Percentiles rank a stretch among this genome's conserved stretches.
phyloP scores from a whole-genome alignment of 2,329 filamentous ascomycete species.

The Penicillium sp. region DNA sequence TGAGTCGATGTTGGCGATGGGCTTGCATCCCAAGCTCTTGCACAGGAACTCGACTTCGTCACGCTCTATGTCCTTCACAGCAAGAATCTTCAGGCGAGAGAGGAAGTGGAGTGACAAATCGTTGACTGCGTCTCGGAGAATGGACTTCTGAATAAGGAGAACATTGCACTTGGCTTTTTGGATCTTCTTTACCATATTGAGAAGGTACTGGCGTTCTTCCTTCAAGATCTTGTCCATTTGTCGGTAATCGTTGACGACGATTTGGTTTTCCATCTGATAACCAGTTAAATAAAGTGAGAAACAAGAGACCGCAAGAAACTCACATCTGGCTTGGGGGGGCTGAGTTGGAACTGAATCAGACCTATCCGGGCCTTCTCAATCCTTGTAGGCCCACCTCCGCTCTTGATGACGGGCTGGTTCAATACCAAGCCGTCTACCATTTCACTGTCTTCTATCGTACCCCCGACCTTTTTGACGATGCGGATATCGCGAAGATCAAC shows the following conservation, averaged over 20 bases:
- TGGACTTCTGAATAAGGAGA: conserved; percentile 96
- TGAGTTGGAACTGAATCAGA: conserved; percentile 97
- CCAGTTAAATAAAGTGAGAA: conserved; percentile 18
- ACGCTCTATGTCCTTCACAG: conserved; percentile 95
- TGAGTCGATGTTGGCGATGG: conserved; percentile 95
- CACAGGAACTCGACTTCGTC: conserved; percentile 99
- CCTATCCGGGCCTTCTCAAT: conserved; percentile 98
- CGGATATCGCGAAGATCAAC: conserved; percentile 95
- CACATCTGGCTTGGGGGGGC: conserved; percentile 94
- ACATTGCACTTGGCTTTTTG: conserved; percentile 99
- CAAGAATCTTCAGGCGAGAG: conserved; percentile 91
- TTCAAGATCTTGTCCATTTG: conserved; percentile 99
- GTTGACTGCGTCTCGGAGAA: conserved; percentile 95
- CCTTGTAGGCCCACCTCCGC: conserved; percentile 79
- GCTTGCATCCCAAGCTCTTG: conserved; percentile 98
- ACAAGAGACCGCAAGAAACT: conserved; percentile 28
- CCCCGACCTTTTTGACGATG: conserved; percentile 95
- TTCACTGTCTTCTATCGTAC: conserved; percentile 97
- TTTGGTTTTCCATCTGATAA: conserved; percentile 93
- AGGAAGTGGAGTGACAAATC: conserved; percentile 96
- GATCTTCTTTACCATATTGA: conserved; percentile 99
- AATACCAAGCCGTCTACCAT: conserved; percentile 92
- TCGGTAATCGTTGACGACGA: conserved; percentile 97
- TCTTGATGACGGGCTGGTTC: conserved; percentile 90
- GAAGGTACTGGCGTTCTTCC: conserved; percentile 94